Evolutionary conservation across 2,329 filamentous ascomycete species (phyloP).

Genomic region (Fusarium agapanthi): DNA sequence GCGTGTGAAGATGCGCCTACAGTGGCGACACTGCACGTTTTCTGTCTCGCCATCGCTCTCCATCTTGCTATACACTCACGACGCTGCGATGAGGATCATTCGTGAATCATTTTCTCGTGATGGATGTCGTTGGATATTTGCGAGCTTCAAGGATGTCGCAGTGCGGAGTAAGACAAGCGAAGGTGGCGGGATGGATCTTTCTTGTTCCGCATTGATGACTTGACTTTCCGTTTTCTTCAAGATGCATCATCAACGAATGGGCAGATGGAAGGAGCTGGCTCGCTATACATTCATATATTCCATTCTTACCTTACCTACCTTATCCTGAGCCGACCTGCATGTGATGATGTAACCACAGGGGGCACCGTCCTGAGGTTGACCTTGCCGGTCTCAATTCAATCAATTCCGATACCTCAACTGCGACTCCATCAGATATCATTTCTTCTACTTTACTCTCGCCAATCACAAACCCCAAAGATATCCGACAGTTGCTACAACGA

Average conservation of each 20-base stretch:
- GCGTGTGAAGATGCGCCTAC: conserved; percentile 10
- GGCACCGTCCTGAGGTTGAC: not conserved
- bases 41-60: not conserved
- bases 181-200: conserved; percentile 4
- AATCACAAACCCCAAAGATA: not conserved
- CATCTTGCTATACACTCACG: not conserved
- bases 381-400: not conserved
- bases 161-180: not conserved
- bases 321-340: not conserved
- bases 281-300: not conserved
- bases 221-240: not conserved
- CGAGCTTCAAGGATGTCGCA: not conserved
- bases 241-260: not conserved
- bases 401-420: not conserved
- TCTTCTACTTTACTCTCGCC: not conserved
- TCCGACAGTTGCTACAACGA: not conserved
- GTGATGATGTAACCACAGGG: not conserved
- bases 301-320: not conserved
- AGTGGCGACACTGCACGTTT: not conserved
- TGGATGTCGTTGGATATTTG: not conserved
- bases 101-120: not conserved
- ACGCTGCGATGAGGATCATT: not conserved
- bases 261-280: not conserved
- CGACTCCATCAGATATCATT: not conserved
- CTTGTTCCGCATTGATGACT: not conserved